A percentile compares a stretch with the other conserved stretches of the same genome.
These are phyloP conservation scores for Fusarium redolens DNA, from an alignment of 2,329 filamentous ascomycete species.

Conservation along the genomic window DNA sequence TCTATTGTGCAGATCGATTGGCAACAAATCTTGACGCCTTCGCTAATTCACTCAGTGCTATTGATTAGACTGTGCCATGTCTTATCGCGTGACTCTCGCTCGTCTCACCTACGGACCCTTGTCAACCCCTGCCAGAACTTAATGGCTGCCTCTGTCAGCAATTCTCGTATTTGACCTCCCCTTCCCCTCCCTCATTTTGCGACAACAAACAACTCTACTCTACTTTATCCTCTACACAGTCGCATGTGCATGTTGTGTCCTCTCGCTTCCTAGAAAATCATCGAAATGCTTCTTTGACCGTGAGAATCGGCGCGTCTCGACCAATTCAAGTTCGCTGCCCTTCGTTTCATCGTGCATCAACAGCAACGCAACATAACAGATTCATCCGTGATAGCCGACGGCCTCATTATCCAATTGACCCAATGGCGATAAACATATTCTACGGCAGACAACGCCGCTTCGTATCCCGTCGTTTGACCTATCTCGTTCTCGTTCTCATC, in stretches of 20 bases:
- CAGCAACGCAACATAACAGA: neutral
- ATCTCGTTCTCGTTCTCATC: conserved; percentile 63
- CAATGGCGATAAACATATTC: conserved; percentile 49
- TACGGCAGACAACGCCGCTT: conserved; percentile 63
- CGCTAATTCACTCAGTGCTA: conserved; percentile 2
- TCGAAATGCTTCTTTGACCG: conserved; percentile 20
- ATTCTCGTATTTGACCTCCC: conserved; percentile 18
- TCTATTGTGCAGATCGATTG: neutral
- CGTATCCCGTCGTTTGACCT: conserved; percentile 62
- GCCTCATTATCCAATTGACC: conserved; percentile 4
- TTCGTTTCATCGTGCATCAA: conserved; percentile 6
- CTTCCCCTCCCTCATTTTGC: neutral
- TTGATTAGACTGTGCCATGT: neutral
- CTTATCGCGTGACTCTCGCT: conserved; percentile 15
- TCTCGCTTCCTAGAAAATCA: neutral
- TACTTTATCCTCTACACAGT: neutral
- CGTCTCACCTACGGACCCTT: conserved; percentile 17
- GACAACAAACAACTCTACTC: neutral
- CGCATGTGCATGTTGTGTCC: neutral
- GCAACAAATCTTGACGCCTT: neutral
- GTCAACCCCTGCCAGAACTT: conserved; percentile 4
- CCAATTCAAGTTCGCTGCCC: neutral
- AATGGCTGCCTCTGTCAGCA: conserved; percentile 6
- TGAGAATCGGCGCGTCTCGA: conserved; percentile 10
- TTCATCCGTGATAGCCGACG: neutral